Conservation (phyloP, 495 filamentous ascomycete species). For the Cercophora scortea region DNA sequence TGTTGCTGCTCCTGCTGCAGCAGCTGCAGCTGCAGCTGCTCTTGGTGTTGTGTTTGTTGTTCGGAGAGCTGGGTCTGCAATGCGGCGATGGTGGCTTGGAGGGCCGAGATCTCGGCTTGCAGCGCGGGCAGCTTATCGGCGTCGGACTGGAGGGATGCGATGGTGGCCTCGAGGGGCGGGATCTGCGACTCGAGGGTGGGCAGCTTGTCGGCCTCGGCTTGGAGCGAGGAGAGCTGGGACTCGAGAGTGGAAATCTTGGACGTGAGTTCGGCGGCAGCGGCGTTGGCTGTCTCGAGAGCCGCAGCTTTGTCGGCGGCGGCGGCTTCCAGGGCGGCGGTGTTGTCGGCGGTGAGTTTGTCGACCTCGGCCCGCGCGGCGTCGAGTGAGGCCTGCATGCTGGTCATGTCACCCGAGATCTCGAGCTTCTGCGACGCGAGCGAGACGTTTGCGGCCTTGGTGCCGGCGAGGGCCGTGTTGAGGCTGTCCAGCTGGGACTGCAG, state of each 20-base stretch:
- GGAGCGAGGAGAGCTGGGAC: conserved; percentile 19
- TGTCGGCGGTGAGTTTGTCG: conserved; percentile 21
- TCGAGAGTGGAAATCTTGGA: conserved; percentile 16
- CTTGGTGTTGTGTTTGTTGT: too few species aligned
- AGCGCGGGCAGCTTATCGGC: conserved; percentile 16
- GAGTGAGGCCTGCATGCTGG: conserved; percentile 9
- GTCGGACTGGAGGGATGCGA: conserved; percentile 11
- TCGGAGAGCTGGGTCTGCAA: too few species aligned
- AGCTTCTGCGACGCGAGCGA: conserved; percentile 24
- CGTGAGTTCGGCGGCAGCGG: conserved; percentile 22
- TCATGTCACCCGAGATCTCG: conserved; percentile 16
- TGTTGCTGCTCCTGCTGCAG: too few species aligned
- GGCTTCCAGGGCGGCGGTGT: conserved; percentile 14
- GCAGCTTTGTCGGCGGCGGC: conserved; percentile 21
- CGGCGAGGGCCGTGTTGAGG: conserved; percentile 22
- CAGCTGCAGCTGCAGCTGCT: too few species aligned
- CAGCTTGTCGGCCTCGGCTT: conserved; percentile 28
- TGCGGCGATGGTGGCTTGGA: conserved; percentile 10
- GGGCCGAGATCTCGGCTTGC: conserved; percentile 14
- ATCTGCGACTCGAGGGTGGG: conserved; percentile 24
- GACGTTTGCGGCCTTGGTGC: conserved; percentile 23
- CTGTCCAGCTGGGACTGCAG: conserved; percentile 15
- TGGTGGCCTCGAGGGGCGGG: conserved; percentile 14
- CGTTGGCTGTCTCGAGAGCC: conserved; percentile 6
- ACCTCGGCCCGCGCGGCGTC: conserved; percentile 17